Evolutionary conservation across 805 yeast genomes (phyloP).

Genomic region (Dipodascus geniculatus): DNA sequence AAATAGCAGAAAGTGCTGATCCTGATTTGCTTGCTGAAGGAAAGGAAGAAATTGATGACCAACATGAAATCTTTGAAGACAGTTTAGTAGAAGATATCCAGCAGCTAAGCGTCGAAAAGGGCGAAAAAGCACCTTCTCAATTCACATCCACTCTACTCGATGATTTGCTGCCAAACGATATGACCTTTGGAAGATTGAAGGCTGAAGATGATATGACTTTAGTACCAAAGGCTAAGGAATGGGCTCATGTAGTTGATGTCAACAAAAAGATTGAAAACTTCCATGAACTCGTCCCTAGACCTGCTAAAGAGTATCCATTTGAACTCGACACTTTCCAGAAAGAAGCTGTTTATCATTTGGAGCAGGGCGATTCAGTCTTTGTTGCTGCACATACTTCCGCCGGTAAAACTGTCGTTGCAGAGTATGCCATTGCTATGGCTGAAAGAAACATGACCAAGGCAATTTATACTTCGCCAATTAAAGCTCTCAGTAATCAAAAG

Average conservation of each 20-base stretch:
- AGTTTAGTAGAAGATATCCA: slow-evolving; percentile 2
- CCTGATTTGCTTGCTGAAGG: slow-evolving; percentile 10
- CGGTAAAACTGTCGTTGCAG: slow-evolving; percentile 97
- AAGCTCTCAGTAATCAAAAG: slow-evolving; percentile 82
- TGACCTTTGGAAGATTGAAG: slow-evolving; percentile 35
- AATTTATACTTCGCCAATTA: slow-evolving; percentile 91
- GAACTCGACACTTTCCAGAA: slow-evolving; percentile 91
- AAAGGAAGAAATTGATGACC: slow-evolving; percentile 11
- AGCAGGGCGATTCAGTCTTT: slow-evolving; percentile 96
- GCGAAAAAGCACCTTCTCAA: not conserved
- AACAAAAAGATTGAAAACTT: slow-evolving; percentile 77
- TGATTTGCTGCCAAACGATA: slow-evolving; percentile 38
- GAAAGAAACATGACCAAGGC: slow-evolving; percentile 92
- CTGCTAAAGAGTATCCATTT: slow-evolving; percentile 92
- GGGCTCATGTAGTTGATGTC: slow-evolving; percentile 95
- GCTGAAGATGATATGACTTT: slow-evolving; percentile 9
- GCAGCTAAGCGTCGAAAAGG: not conserved
- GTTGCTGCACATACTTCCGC: slow-evolving; percentile 99
- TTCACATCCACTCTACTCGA: slow-evolving; percentile 26
- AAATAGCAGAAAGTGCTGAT: slow-evolving; percentile 13
- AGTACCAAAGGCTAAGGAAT: slow-evolving; percentile 38
- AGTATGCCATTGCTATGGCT: slow-evolving; percentile 96
- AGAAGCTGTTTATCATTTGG: slow-evolving; percentile 92
- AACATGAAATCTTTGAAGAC: not conserved
- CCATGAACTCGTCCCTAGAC: slow-evolving; percentile 77